phyloP scores from a whole-genome alignment of 2,329 filamentous ascomycete species.

The Aspergillus chevalieri region DNA sequence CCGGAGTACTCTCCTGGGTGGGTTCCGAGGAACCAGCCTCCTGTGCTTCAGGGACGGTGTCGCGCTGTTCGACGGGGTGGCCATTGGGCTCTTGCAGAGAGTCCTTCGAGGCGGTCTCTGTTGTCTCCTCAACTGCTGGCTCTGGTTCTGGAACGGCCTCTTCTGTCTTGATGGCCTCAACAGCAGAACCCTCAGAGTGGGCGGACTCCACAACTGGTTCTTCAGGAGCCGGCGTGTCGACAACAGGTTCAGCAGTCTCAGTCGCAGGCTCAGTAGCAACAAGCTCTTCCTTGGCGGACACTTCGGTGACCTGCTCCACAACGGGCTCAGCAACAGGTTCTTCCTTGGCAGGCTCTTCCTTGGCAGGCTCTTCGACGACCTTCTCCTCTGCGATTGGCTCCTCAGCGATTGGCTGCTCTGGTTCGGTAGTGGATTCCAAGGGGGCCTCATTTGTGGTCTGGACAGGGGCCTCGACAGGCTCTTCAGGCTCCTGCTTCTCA shows the following conservation, averaged over 20 bases:
- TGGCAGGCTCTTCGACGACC: slow-evolving; percentile 3
- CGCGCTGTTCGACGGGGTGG: neutral
- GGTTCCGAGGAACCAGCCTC: slow-evolving; percentile 2
- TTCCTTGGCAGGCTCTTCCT: slow-evolving; percentile 5
- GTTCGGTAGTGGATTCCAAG: too few relatives aligned
- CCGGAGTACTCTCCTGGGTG: slow-evolving; percentile 7
- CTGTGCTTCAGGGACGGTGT: neutral
- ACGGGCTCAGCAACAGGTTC: slow-evolving; percentile 3
- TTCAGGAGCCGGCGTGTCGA: slow-evolving; percentile 4
- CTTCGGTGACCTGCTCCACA: slow-evolving; percentile 5
- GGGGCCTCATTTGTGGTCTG: too few relatives aligned
- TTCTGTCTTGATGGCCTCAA: neutral
- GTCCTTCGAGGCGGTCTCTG: neutral
- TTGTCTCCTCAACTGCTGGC: neutral
- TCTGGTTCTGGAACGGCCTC: neutral
- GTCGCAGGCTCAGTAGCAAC: slow-evolving; percentile 4
- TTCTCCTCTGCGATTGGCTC: slow-evolving; percentile 2
- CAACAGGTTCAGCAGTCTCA: slow-evolving; percentile 2
- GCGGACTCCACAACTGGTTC: slow-evolving; percentile 1
- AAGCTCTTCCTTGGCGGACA: slow-evolving; percentile 4
- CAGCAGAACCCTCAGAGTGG: neutral
- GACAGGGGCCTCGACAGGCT: too few relatives aligned
- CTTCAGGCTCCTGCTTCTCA: neutral
- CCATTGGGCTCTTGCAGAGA: neutral
- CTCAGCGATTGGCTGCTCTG: neutral